These are phyloP conservation scores for Skeletonema tropicum DNA, from an alignment of 108 stramenopile species.

Conservation along the genomic window DNA sequence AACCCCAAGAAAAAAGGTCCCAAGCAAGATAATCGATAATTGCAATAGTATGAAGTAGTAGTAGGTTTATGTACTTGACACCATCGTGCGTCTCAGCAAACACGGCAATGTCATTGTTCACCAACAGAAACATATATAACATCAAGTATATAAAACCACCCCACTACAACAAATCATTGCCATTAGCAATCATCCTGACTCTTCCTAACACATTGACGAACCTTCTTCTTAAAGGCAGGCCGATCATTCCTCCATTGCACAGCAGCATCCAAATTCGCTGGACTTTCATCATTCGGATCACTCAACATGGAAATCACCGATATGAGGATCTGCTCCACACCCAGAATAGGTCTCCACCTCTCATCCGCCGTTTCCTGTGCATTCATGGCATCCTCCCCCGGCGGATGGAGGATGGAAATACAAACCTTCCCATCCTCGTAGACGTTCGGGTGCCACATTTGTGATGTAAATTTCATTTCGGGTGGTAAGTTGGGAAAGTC, in stretches of 20 bases:
- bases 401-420: slow-evolving; percentile 99
- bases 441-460: slow-evolving; percentile 99
- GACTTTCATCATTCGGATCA: slow-evolving; percentile 98
- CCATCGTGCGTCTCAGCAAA: neutral
- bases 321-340: slow-evolving; percentile 96
- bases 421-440: slow-evolving; percentile 92
- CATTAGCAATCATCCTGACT: slow-evolving; percentile 85
- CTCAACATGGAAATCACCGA: slow-evolving; percentile 96
- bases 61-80: neutral
- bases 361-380: slow-evolving; percentile 95
- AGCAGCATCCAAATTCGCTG: slow-evolving; percentile 99
- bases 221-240: slow-evolving; percentile 94
- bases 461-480: slow-evolving; percentile 90
- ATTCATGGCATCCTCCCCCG: slow-evolving; percentile 96
- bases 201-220: slow-evolving; percentile 83
- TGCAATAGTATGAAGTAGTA: neutral
- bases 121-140: neutral
- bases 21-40: neutral
- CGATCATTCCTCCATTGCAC: slow-evolving; percentile 94
- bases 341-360: slow-evolving; percentile 98
- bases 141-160: neutral
- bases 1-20: neutral
- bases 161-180: neutral
- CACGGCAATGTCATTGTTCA: neutral
- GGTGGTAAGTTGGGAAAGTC: slow-evolving; percentile 99